Base-by-base conservation (phyloP, 768 basidiomycete genomes). In the Tephrocybe sp. region DNA sequence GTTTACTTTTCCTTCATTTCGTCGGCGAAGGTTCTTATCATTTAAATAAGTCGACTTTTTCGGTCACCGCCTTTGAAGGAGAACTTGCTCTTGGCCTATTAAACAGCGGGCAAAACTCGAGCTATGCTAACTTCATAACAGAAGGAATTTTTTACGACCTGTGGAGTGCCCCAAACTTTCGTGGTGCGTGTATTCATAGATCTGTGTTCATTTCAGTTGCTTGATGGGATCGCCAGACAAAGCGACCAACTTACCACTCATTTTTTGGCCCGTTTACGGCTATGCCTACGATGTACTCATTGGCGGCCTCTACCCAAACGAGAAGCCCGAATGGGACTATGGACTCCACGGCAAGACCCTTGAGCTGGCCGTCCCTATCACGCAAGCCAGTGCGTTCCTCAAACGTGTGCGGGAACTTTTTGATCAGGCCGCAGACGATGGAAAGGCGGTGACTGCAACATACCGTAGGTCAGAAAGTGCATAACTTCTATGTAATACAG, bases 231-330 rank as follows among this genome's bases (percentile, higher is more conserved):
- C 11, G 8, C 22, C 32, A 70, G 69, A 69, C 24, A 69, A 67
- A 47, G 49, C n/a, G 1, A 56, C 57, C 32, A 54, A 71, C 53
- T 48, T 66, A 15, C 62, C 65, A 1, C 56, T 69, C 12, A 45
- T 71, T 31, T 57, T 57, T 26, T 71, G 68, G 69, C 69, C 69
- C 12, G 67, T 69, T 11, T 50, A 62, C 47, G 66, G 69, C 2
- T 68, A 62, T 42, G 66, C 67, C 1, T 69, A 67, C 57, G 67
- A 70, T 47, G 69, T 70, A n/a, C 64, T 71, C 31, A 70, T 70
- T 37, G 68, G 68, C 25, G 69, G 68, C 4, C 54, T 69, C 7
- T 71, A 69, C 46, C 69, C 70, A 4, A 56, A 61, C 25, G 54
- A 57, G 36, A 54, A 52, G 8, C 61, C 70, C 0, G 65, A 70